phyloP scores from a whole-genome alignment of 202 grass and related monocot species.

The Brachypodium distachyon region DNA sequence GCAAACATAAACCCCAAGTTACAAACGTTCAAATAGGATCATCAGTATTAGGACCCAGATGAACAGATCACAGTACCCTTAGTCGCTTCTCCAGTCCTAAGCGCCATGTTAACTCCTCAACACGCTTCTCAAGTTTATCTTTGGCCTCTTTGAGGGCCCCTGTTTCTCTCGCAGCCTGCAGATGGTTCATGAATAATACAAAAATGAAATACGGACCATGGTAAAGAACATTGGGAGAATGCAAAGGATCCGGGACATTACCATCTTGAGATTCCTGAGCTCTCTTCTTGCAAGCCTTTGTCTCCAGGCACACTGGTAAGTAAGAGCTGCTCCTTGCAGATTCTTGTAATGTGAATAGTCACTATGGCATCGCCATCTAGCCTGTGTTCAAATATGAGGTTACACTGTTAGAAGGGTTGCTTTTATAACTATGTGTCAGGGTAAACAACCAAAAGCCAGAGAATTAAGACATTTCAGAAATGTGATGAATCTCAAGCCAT shows the following conservation, averaged over 20 bases:
- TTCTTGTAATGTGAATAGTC: slow-evolving; percentile 73
- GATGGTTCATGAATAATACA: slow-evolving; percentile 29
- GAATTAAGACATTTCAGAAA: neutral
- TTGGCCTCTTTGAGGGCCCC: slow-evolving; percentile 99
- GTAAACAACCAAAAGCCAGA: neutral
- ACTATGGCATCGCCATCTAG: slow-evolving; percentile 87
- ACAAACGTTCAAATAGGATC: neutral
- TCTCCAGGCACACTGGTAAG: slow-evolving; percentile 98
- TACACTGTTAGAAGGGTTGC: slow-evolving; percentile 10
- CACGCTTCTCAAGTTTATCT: slow-evolving; percentile 99
- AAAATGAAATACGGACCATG: neutral
- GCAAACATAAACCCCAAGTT: slow-evolving; percentile 23
- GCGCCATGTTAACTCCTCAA: slow-evolving; percentile 94
- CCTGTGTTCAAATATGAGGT: slow-evolving; percentile 44
- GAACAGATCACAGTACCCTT: slow-evolving; percentile 57
- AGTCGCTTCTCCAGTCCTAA: slow-evolving; percentile 82
- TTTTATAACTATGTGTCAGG: slow-evolving; percentile 4
- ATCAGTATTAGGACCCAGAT: neutral
- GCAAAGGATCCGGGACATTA: slow-evolving; percentile 19
- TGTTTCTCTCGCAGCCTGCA: slow-evolving; percentile 93
- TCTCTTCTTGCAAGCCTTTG: slow-evolving; percentile 91
- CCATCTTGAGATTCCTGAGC: slow-evolving; percentile 95
- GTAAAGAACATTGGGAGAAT: slow-evolving; percentile 25
- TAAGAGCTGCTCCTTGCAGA: slow-evolving; percentile 63
- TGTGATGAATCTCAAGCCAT: neutral